Evolutionary conservation across 106 monocot genomes (phyloP), one percentile per base, ranked within the genome.

Genomic region (Dioscorea zingiberensis): DNA sequence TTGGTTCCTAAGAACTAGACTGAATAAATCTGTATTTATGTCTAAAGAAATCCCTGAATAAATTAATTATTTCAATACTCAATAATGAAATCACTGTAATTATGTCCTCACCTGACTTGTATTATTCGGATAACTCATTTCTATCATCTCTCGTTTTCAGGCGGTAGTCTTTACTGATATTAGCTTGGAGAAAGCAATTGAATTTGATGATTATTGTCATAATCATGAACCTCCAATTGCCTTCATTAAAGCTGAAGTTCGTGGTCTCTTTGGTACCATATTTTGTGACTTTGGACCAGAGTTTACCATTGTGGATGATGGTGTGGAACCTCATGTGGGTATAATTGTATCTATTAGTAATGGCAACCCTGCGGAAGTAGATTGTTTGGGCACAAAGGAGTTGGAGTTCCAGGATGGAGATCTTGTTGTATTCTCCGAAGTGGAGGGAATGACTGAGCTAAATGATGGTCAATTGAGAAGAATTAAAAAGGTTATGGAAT

Each of bases 281-380:
- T 92, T 92, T 51, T 92, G 87, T 64, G 92, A 92, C 45, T 92
- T 92, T 82, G 92, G 87, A 60, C 81, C 92, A 14, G 76, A 65
- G 48, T 92, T 92, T 26, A 80, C 84, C 27, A 82, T 92, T 49
- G 28, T 77, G 1, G 92, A 92, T 69, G 79, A 92, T 79, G 87
- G 92, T 12, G 76, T 87, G 74, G 87, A 92, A 48, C 87, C 92
- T 32, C 87, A 87, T 67, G 84, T 84, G 26, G 84, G 84, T 15
- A 92, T 92, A 44, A 76, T 92, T 44, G 87, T 87, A 63, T 92
- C 87, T 10, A 79, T 92, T 51, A 77, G 81, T 59, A 92, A 92
- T 69, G 87, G 82, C 76, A 84, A 79, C 58, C 76, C 79, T 66
- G 79, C 92, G 18, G 69, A 85, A 48, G 69, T 92, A 25, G n/a